Evolutionary conservation across 2,329 filamentous ascomycete genomes (phyloP).

Genomic region (Mycogone perniciosa): DNA sequence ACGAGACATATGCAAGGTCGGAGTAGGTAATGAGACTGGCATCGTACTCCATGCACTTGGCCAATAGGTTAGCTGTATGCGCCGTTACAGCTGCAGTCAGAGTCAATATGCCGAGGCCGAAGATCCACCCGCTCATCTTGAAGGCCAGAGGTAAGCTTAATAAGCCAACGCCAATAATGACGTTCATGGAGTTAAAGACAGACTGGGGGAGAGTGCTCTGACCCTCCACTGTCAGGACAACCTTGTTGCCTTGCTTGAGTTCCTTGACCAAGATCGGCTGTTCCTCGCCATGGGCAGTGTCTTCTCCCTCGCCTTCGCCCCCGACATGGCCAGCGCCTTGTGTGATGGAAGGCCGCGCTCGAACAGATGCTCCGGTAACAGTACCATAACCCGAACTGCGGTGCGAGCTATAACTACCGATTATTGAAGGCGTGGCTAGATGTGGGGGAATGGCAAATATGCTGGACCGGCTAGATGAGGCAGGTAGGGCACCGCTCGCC

Average conservation of each 20-base stretch:
- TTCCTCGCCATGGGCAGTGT: conserved; percentile 48
- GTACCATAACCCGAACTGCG: conserved; percentile 48
- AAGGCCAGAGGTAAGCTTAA: conserved; percentile 84
- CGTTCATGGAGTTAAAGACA: conserved; percentile 93
- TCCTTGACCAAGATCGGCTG: conserved; percentile 82
- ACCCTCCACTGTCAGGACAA: conserved; percentile 78
- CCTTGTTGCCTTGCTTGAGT: conserved; percentile 79
- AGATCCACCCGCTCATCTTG: conserved; percentile 81
- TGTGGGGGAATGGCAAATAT: conserved; percentile 55
- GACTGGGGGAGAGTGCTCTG: conserved; percentile 96
- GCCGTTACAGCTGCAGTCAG: conserved; percentile 70
- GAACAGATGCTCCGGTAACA: conserved; percentile 30
- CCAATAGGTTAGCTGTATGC: conserved; percentile 80
- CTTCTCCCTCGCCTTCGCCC: conserved; percentile 21
- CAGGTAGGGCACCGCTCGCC: conserved; percentile 23
- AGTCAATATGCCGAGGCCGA: conserved; percentile 68
- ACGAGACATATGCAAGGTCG: conserved; percentile 85
- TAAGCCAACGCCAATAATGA: conserved; percentile 83
- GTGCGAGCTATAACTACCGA: conserved; percentile 62
- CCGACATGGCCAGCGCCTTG: conserved; percentile 25
- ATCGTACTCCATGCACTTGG: conserved; percentile 84
- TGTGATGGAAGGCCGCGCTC: conserved; percentile 40
- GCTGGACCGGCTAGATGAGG: conserved; percentile 28
- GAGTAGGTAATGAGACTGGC: conserved; percentile 86
- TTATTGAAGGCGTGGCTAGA: conserved; percentile 61